A percentile compares a stretch with the other conserved stretches of the same genome.
These are phyloP conservation scores for Leonotis leonurus DNA, from an alignment of 257 asterid species.

Conservation along the genomic window DNA sequence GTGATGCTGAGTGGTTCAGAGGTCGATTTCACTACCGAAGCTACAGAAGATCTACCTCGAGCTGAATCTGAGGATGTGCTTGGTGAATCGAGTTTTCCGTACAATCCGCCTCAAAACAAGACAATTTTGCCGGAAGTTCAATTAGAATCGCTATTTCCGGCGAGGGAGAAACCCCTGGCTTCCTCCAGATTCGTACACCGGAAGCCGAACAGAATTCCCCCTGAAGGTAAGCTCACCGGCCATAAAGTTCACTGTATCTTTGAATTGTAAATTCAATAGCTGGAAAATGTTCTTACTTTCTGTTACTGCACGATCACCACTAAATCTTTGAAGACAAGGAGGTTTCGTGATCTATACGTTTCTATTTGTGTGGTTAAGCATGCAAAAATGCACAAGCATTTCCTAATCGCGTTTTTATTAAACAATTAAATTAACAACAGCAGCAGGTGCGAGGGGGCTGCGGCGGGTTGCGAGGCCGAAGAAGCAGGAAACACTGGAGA, in stretches of 20 bases:
- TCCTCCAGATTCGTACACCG: constrained; percentile 38
- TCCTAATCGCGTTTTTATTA: background rate
- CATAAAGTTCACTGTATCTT: background rate
- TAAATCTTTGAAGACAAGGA: background rate
- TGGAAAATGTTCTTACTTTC: background rate
- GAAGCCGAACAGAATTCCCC: constrained; percentile 30
- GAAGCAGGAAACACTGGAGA: constrained; percentile 56
- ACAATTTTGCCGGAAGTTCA: constrained; percentile 15
- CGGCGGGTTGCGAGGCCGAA: constrained; percentile 34
- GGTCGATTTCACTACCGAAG: constrained; percentile 16
- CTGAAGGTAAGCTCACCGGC: constrained; percentile 41
- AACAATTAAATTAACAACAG: background rate
- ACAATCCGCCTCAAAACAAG: constrained; percentile 14
- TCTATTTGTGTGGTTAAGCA: background rate
- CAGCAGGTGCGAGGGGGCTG: constrained; percentile 29
- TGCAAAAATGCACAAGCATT: background rate
- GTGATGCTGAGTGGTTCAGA: constrained; percentile 40
- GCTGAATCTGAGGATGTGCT: constrained; percentile 14
- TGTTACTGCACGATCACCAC: background rate
- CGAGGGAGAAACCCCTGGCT: constrained; percentile 40
- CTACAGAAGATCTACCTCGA: constrained; percentile 13
- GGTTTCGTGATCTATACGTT: background rate
- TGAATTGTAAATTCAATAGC: background rate
- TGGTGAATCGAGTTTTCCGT: constrained; percentile 14
- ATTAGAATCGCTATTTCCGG: constrained; percentile 26